Percentiles rank a stretch among this genome's conserved stretches.
These are phyloP conservation scores for Boletus vinaceobasis DNA, from an alignment of 768 basidiomycete species.

Conservation along the genomic window DNA sequence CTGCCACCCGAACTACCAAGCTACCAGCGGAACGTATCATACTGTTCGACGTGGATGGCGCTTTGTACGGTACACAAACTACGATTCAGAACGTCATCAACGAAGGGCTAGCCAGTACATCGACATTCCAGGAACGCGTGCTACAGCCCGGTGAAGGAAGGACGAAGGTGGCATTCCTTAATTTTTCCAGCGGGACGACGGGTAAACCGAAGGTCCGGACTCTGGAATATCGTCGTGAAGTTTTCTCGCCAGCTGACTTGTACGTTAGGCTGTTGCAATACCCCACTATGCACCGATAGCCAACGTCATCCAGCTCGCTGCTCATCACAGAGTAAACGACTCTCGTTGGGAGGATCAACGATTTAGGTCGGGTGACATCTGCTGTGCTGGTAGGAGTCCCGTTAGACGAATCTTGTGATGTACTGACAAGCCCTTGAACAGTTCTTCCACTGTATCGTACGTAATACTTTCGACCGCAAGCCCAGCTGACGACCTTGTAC, in stretches of 20 bases:
- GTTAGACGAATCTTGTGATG: not conserved
- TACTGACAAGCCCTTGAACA: slow-evolving; percentile 18
- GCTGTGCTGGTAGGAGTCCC: slow-evolving; percentile 48
- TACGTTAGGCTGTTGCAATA: slow-evolving; percentile 52
- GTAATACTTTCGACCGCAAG: slow-evolving; percentile 14
- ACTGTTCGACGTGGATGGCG: slow-evolving; percentile 32
- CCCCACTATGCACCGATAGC: slow-evolving; percentile 57
- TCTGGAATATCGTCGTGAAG: not conserved
- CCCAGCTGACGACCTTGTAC: not conserved
- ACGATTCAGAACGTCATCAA: slow-evolving; percentile 48
- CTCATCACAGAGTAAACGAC: slow-evolving; percentile 48
- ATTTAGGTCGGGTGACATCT: slow-evolving; percentile 59
- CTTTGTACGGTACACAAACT: slow-evolving; percentile 12
- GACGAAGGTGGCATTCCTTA: slow-evolving; percentile 67
- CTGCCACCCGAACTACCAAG: slow-evolving; percentile 41
- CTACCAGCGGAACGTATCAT: slow-evolving; percentile 45
- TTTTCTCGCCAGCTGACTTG: not conserved
- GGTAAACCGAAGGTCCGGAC: slow-evolving; percentile 63
- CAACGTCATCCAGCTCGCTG: slow-evolving; percentile 59
- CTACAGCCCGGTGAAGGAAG: slow-evolving; percentile 59
- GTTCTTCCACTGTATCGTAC: slow-evolving; percentile 63
- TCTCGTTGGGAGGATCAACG: slow-evolving; percentile 45
- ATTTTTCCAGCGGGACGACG: slow-evolving; percentile 75
- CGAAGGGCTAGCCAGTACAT: slow-evolving; percentile 40
- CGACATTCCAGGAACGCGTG: slow-evolving; percentile 46